These are phyloP conservation scores for Coemansia sp. DNA, from an alignment of 192 early-diverging fungal species.

Conservation along the genomic window DNA sequence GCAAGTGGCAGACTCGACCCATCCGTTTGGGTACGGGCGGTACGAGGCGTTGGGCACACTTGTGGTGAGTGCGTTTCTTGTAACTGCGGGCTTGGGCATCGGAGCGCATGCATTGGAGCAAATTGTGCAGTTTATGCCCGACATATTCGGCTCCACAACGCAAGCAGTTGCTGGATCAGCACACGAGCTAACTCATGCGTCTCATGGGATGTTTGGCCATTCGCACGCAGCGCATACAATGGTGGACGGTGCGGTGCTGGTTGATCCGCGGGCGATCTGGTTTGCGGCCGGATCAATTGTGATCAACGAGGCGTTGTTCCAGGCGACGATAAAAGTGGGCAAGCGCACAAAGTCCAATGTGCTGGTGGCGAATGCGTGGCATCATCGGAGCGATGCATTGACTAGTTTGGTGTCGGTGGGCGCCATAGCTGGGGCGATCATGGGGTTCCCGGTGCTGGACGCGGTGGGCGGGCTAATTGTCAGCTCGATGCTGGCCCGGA, in stretches of 20 bases:
- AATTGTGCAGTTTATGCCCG: constrained; percentile 40
- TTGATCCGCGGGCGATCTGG: constrained; percentile 70
- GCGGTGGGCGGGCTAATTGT: constrained; percentile 76
- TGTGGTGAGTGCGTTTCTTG: constrained; percentile 66
- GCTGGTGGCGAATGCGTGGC: constrained; percentile 83
- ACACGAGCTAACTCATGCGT: constrained; percentile 8
- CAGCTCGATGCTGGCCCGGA: constrained; percentile 68
- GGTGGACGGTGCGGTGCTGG: constrained; percentile 24
- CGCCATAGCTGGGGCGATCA: constrained; percentile 71
- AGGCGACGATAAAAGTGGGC: constrained; percentile 68
- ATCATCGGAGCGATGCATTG: constrained; percentile 78
- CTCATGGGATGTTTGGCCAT: constrained; percentile 29
- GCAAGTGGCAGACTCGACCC: constrained; percentile 56
- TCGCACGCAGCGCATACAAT: constrained; percentile 26
- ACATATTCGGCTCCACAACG: constrained; percentile 12
- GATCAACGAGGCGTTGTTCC: constrained; percentile 77
- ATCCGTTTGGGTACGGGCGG: constrained; percentile 73
- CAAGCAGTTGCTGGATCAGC: constrained; percentile 19
- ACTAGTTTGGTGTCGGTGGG: constrained; percentile 70
- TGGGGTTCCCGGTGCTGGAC: constrained; percentile 71
- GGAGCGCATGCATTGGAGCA: constrained; percentile 65
- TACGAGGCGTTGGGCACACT: constrained; percentile 67
- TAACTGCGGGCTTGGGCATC: constrained; percentile 67
- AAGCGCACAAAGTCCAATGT: constrained; percentile 64
- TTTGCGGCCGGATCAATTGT: constrained; percentile 67